Conservation (phyloP, 257 asterid species). For the Paraleonurus japonicus region DNA sequence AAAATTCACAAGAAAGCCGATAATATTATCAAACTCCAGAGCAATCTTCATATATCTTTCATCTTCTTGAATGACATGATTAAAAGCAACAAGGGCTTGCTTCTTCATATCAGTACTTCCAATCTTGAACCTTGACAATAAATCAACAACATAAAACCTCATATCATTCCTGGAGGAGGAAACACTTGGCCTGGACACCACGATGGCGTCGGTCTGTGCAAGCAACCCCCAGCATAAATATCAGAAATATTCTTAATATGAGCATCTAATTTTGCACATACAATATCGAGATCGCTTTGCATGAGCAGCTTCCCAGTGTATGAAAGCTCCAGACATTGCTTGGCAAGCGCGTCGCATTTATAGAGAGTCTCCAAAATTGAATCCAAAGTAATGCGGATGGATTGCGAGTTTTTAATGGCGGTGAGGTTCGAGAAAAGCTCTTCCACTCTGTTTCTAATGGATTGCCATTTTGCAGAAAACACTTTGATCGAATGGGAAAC, state of each 20-base stretch:
- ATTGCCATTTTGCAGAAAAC: constrained; percentile 67
- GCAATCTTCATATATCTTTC: constrained; percentile 54
- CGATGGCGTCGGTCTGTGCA: constrained; percentile 61
- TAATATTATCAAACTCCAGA: constrained; percentile 47
- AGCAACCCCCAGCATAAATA: constrained; percentile 66
- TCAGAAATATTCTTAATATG: constrained; percentile 49
- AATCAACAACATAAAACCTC: constrained; percentile 64
- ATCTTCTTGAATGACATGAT: constrained; percentile 54
- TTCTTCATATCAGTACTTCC: constrained; percentile 79
- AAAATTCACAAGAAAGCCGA: constrained; percentile 49
- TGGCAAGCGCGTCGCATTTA: constrained; percentile 49
- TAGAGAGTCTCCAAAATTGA: constrained; percentile 48
- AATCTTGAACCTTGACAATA: constrained; percentile 65
- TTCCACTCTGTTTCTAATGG: constrained; percentile 53
- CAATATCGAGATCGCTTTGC: constrained; percentile 80
- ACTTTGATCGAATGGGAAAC: constrained; percentile 60
- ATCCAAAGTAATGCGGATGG: constrained; percentile 37
- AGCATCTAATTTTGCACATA: constrained; percentile 47
- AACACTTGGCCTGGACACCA: constrained; percentile 62
- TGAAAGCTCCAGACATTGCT: constrained; percentile 48
- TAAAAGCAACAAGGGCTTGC: constrained; percentile 59
- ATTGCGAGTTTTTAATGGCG: constrained; percentile 54
- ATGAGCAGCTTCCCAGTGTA: constrained; percentile 77
- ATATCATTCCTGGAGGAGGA: constrained; percentile 72
- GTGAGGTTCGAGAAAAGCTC: constrained; percentile 63